Percentiles rank a stretch among this genome's conserved stretches.
phyloP scores from a whole-genome alignment of 441 rosid genomes.

The Eugenia klotzschiana region DNA sequence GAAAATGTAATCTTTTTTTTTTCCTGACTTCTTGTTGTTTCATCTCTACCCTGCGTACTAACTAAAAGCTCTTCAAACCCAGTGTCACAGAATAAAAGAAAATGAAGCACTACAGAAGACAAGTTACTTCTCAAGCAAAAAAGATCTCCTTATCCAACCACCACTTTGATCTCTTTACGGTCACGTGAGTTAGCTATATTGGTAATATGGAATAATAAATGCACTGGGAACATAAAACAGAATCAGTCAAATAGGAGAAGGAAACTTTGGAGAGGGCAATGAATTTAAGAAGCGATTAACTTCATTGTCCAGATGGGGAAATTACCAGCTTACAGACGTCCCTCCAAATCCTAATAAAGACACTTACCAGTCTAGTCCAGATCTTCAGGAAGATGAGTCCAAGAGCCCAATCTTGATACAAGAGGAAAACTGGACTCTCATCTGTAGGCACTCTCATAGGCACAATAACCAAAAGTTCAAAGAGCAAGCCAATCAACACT shows the following conservation, averaged over 20 bases:
- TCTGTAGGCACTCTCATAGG: slow-evolving; percentile 98
- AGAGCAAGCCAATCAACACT: slow-evolving; percentile 76
- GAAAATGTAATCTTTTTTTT: background rate
- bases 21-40: background rate
- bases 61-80: background rate
- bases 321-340: background rate
- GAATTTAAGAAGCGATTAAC: too few species aligned
- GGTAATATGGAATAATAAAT: background rate
- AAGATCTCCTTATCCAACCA: background rate
- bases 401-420: slow-evolving; percentile 97
- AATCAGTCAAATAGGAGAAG: background rate
- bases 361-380: slow-evolving; percentile 83
- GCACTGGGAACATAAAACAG: background rate
- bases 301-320: too few species aligned
- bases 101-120: background rate
- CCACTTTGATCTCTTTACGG: background rate
- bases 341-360: background rate
- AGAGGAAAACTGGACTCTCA: slow-evolving; percentile 92
- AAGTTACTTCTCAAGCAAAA: background rate
- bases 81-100: background rate
- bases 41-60: background rate
- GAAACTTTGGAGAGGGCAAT: too few species aligned
- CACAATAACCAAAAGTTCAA: slow-evolving; percentile 93
- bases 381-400: slow-evolving; percentile 92
- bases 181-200: background rate